Conservation (phyloP, 345 rosid species). For the Populus euphratica region DNA sequence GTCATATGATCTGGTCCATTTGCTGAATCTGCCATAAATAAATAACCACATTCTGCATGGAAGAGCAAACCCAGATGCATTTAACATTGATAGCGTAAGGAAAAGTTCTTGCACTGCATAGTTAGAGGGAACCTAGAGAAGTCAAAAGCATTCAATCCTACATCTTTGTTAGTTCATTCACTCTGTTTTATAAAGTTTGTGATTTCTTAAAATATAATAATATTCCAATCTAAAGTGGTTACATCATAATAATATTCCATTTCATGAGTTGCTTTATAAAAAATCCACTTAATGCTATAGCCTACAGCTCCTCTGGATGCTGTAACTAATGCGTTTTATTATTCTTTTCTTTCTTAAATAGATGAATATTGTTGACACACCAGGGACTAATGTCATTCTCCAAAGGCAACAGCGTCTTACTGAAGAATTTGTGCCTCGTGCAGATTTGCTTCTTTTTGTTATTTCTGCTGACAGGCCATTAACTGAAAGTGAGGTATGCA, state of each 20-base stretch:
- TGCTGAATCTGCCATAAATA: background rate
- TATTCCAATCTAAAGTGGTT: too few relatives aligned
- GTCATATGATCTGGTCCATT: background rate
- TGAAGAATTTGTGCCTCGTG: constrained; percentile 94
- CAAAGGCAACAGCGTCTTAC: constrained; percentile 93
- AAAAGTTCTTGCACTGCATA: too few relatives aligned
- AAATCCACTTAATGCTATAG: background rate
- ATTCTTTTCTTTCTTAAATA: constrained; percentile 30
- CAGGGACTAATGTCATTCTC: constrained; percentile 95
- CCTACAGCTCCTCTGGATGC: background rate
- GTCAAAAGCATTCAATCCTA: too few relatives aligned
- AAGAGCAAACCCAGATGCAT: background rate
- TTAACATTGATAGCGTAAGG: background rate
- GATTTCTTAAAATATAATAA: too few relatives aligned
- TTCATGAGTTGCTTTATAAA: background rate
- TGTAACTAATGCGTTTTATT: constrained; percentile 15
- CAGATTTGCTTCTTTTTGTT: constrained; percentile 89
- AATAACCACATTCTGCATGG: too few relatives aligned
- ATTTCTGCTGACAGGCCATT: constrained; percentile 95
- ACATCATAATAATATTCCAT: too few relatives aligned
- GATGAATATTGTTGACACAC: constrained; percentile 91
- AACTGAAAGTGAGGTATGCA: constrained; percentile 89
- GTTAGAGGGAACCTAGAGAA: too few relatives aligned
- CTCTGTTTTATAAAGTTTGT: background rate
- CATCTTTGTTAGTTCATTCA: too few relatives aligned